Evolutionary conservation across 768 basidiomycete genomes (phyloP), one percentile per base, ranked within the genome.

Genomic region (Amanita muscaria): DNA sequence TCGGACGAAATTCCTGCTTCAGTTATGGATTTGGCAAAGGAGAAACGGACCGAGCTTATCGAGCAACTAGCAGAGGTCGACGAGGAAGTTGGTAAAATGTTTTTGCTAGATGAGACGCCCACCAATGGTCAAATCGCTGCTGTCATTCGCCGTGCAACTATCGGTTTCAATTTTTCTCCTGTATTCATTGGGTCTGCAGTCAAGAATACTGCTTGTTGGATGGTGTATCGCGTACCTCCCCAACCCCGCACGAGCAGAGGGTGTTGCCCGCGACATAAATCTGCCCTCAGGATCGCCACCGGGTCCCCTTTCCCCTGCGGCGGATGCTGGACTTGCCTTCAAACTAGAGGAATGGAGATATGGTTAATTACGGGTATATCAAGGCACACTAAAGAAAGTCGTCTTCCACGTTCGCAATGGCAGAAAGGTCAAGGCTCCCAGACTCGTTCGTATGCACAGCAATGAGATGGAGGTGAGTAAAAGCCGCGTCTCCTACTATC

Each of bases 331-430:
- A 6, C 69, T 99, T 40, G 96, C 96, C 10, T 99, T 99, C 77
- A 99, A 99, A 69, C 71, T 99, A 34, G 96, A 99, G 63, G 96
- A 99, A 68, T 92, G 94, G 3, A 75, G 88, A 18, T 99, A 88
- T 58, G 96, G 96, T 9, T 96, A 99, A 64, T 66, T 99, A 80
- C 73, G 96, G 15, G 88, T 99, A 44, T 99, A 99, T 57, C 96
- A 98, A 62, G 96, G 96, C 23, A 88, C 79, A 30, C 62, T 99
- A 61, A 91, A 83, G 67, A 87, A 88, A 64, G 79, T 81, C 47
- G 91, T 99, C 53, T 91, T 73, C 66, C 96, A 98, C 56, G 90
- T 86, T 7, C 73, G 93, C 31, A 91, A 92, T 16, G 94, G 93
- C 35, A 99, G 96, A 75, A 90, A 83, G 65, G 86, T 96, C 64